Conservation (phyloP, 257 asterid genomes). For the Jacaranda copaia region DNA sequence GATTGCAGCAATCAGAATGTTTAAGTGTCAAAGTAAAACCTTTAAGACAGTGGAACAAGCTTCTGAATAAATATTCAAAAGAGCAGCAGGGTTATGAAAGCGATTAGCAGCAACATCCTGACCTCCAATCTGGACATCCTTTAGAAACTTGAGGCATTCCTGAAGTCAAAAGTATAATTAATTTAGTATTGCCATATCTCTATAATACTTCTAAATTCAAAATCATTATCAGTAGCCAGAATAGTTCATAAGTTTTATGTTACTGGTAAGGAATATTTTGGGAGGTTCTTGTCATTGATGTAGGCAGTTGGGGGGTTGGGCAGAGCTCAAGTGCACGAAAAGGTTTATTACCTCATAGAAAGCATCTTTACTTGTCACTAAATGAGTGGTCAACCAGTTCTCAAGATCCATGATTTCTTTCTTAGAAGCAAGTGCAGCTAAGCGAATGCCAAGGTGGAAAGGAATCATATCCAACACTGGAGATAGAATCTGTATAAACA, state of each 20-base stretch:
- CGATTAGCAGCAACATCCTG: conserved; percentile 68
- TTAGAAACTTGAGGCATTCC: conserved; percentile 90
- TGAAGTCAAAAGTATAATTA: conserved; percentile 46
- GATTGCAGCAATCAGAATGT: conserved; percentile 24
- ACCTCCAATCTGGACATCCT: conserved; percentile 69
- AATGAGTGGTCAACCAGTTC: conserved; percentile 74
- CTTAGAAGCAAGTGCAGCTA: conserved; percentile 86
- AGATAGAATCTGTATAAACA: conserved; percentile 66
- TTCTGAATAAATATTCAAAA: conserved; percentile 67
- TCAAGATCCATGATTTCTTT: conserved; percentile 86
- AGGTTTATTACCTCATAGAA: conserved; percentile 74
- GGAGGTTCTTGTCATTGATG: neutral
- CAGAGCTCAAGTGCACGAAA: neutral
- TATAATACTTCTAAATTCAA: neutral
- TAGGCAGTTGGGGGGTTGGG: neutral
- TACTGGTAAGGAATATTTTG: too few relatives aligned
- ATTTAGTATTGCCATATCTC: conserved; percentile 14
- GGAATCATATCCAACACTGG: conserved; percentile 80
- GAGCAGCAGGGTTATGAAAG: conserved; percentile 62
- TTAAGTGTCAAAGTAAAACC: conserved; percentile 50
- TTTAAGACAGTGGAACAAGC: conserved; percentile 73
- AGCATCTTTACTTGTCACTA: conserved; percentile 64
- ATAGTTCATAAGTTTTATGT: neutral
- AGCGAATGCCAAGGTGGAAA: conserved; percentile 70
- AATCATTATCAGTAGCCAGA: conserved; percentile 10